Conservation (phyloP, 169 alveolate genomes). For the Eimeria mitis region DNA sequence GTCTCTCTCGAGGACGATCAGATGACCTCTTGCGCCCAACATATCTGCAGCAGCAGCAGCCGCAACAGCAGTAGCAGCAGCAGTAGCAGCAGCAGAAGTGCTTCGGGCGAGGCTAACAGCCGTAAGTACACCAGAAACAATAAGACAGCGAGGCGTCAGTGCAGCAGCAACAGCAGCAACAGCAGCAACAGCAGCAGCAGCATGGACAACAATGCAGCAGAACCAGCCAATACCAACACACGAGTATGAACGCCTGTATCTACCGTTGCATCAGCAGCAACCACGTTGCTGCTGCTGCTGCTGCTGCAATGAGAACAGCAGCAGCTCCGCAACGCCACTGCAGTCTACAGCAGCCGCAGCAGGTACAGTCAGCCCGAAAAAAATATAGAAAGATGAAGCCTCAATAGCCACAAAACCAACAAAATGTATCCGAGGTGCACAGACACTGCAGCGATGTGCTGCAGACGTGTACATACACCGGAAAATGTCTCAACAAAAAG, state of each 20-base stretch:
- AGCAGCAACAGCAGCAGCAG: conserved; percentile 7
- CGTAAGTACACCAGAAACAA: neutral
- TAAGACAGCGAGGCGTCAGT: neutral
- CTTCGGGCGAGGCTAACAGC: neutral
- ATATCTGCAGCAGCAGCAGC: neutral
- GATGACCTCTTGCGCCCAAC: neutral
- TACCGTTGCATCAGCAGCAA: neutral
- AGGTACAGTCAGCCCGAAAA: neutral
- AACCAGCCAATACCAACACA: neutral
- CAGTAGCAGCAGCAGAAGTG: no score
- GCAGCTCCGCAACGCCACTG: neutral
- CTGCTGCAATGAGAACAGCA: no score
- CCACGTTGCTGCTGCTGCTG: no score
- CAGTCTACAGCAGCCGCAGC: neutral
- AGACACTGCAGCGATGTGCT: neutral
- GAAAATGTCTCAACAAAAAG: neutral
- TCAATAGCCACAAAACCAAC: neutral
- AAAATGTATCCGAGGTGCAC: conserved; percentile 3
- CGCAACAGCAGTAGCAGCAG: neutral
- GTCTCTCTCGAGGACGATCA: neutral
- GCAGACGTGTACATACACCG: neutral
- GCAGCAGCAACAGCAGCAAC: neutral
- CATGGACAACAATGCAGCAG: no score
- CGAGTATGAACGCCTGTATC: no score
- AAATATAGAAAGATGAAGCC: neutral